Percentiles rank a stretch among this genome's conserved stretches.
phyloP scores from a whole-genome alignment of 192 early-diverging fungal species.

The Coemansia sp. region DNA sequence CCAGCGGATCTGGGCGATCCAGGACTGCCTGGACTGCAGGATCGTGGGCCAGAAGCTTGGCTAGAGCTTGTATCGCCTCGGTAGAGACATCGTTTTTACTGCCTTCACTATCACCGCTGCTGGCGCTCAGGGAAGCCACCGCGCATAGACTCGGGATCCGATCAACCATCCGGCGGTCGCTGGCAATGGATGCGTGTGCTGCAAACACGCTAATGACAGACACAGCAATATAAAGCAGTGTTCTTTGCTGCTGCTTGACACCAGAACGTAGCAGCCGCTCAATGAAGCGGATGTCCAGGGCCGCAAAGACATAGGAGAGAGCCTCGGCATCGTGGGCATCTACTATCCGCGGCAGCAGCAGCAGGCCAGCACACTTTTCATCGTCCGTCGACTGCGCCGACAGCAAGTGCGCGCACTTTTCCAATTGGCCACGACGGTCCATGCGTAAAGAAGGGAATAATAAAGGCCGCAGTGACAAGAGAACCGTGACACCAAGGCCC shows the following conservation, averaged over 20 bases:
- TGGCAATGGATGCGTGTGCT: constrained; percentile 20
- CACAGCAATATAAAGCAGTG: constrained; percentile 27
- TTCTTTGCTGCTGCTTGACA: constrained; percentile 11
- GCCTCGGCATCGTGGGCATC: constrained; percentile 21
- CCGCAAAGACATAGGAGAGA: constrained; percentile 17
- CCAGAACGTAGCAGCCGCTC: constrained; percentile 40
- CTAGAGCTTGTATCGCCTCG: constrained; percentile 19
- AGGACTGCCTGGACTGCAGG: constrained; percentile 9
- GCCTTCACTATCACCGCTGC: too few relatives aligned
- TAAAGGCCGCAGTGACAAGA: too few relatives aligned
- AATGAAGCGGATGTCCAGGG: constrained; percentile 31
- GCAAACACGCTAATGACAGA: constrained; percentile 33
- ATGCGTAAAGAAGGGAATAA: too few relatives aligned
- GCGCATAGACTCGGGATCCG: constrained; percentile 25
- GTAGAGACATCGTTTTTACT: too few relatives aligned
- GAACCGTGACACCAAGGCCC: too few relatives aligned
- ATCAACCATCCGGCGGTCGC: constrained; percentile 16
- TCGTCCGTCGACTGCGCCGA: constrained; percentile 41
- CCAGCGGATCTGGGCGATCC: constrained; percentile 2
- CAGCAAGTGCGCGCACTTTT: constrained; percentile 28
- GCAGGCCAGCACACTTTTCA: constrained; percentile 43
- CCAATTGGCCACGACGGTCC: too few relatives aligned
- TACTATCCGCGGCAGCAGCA: constrained; percentile 33
- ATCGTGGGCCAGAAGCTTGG: constrained; percentile 16
- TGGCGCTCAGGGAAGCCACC: neutral